Base-by-base conservation (phyloP, 2,329 filamentous ascomycete species). In the Penicillium janthinellum region DNA sequence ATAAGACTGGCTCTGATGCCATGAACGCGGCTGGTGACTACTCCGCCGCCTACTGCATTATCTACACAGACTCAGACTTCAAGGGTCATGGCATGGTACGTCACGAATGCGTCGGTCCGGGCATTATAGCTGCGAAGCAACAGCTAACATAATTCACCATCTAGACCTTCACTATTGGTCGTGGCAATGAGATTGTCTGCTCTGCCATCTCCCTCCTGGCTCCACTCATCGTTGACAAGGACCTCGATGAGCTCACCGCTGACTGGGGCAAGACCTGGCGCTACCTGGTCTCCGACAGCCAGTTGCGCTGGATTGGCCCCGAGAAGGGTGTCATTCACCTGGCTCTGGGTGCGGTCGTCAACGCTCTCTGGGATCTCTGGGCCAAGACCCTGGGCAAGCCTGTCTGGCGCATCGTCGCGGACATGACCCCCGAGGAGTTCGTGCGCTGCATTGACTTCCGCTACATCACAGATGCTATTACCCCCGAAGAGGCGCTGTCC, bases 21-120 rank as follows among this genome's bases (percentile, higher is more conserved):
- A 97, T 96, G 93, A 96, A 97, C 73, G 90, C 91, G 3, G 92
- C 92, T 2, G 90, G 92, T 62, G 92, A 96, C 78, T 96, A 96
- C 79, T 96, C 92, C 1, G 84, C 92, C 12, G 92, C 93, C n/a
- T 97, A 96, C 82, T 96, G 92, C 76, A 94, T 96, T 70, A 81
- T 97, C 51, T 81, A 91, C 73, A 96, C 92, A 0, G 89, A 96
- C 73, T 88, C 89, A 0, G 61, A 70, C 22, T 64, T 74, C 61
- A 66, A 66, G 41, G 77, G 77, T 57, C 76, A 79, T 57, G 77
- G 77, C 59, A 78, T 79, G 76, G 77, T 79, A 70, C 53, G 67
- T 63, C 17, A 14, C 25, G n/a, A 35, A 12, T 42, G 28, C 11
- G 41, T 37, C 31, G 12, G 25, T 22, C n/a, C 34, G 25, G 14